A percentile compares a stretch with the other conserved stretches of the same genome.
These are phyloP conservation scores for Suillus bovinus DNA, from an alignment of 768 basidiomycete genomes.

Conservation along the genomic window DNA sequence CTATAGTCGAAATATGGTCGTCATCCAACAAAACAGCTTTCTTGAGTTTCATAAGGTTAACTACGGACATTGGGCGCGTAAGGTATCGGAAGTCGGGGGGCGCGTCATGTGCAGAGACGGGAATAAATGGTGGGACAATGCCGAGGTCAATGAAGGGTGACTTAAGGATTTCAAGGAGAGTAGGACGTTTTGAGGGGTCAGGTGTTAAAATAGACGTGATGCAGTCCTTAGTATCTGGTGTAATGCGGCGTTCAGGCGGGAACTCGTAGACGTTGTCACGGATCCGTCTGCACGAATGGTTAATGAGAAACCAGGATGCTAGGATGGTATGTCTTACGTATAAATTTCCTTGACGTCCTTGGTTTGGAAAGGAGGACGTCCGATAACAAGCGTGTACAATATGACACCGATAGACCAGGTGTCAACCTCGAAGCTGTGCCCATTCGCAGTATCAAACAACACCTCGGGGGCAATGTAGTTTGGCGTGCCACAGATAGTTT, in stretches of 20 bases:
- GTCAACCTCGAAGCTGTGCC: constrained; percentile 98
- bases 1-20: constrained; percentile 48
- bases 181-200: constrained; percentile 79
- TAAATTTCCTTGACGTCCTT: constrained; percentile 98
- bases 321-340: constrained; percentile 53
- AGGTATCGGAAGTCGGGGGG: constrained; percentile 77
- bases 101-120: constrained; percentile 71
- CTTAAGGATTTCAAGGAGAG: constrained; percentile 80
- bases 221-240: constrained; percentile 70
- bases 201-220: constrained; percentile 85
- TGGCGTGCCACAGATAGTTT: constrained; percentile 98
- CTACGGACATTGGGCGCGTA: constrained; percentile 54
- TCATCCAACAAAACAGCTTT: constrained; percentile 64
- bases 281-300: constrained; percentile 64
- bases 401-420: constrained; percentile 98
- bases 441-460: constrained; percentile 91
- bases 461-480: constrained; percentile 99
- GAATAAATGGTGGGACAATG: constrained; percentile 79
- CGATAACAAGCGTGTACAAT: constrained; percentile 90
- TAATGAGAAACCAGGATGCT: not conserved
- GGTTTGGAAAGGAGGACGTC: constrained; percentile 98
- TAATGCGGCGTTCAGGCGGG: constrained; percentile 73
- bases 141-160: constrained; percentile 85
- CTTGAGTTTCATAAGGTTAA: constrained; percentile 71
- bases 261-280: constrained; percentile 93